Evolutionary conservation across 2,329 filamentous ascomycete species (phyloP).

Genomic region (Cercospora sojina): DNA sequence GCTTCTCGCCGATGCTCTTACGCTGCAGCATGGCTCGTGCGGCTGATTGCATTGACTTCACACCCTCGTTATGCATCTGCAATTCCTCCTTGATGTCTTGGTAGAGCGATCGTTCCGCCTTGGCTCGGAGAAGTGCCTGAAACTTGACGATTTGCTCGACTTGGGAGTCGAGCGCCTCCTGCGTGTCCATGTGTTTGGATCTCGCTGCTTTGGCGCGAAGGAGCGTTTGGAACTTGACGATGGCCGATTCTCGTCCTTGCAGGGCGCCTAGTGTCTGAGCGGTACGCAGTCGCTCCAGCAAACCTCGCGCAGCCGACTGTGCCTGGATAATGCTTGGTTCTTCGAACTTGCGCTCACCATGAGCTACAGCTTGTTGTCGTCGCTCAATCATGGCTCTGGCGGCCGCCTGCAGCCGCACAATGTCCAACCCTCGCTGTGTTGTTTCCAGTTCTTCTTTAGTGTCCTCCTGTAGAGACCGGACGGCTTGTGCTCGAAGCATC

Average conservation of each 20-base stretch:
- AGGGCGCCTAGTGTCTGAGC: slow-evolving; percentile 35
- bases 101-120: slow-evolving; percentile 51
- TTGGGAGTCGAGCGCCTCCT: slow-evolving; percentile 47
- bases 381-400: slow-evolving; percentile 67
- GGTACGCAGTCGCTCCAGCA: slow-evolving; percentile 40
- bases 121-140: slow-evolving; percentile 66
- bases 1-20: slow-evolving; percentile 46
- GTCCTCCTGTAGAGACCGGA: slow-evolving; percentile 57
- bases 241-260: slow-evolving; percentile 39
- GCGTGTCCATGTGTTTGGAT: slow-evolving; percentile 60
- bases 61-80: slow-evolving; percentile 43
- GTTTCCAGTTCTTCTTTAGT: slow-evolving; percentile 53
- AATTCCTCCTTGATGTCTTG: slow-evolving; percentile 39
- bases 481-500: slow-evolving; percentile 53
- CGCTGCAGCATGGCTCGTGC: slow-evolving; percentile 51
- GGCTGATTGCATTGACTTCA: slow-evolving; percentile 54
- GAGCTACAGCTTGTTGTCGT: slow-evolving; percentile 37
- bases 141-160: slow-evolving; percentile 47
- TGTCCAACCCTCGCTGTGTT: slow-evolving; percentile 59
- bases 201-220: slow-evolving; percentile 60
- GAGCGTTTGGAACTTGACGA: slow-evolving; percentile 62
- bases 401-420: slow-evolving; percentile 52
- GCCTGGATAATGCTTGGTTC: slow-evolving; percentile 34
- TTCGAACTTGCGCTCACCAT: slow-evolving; percentile 34
- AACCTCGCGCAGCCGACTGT: slow-evolving; percentile 46